Percentiles rank a stretch among this genome's conserved stretches.
Evolutionary conservation across 805 yeast genomes (phyloP).

Genomic region (Nakazawaea laoshanensis): DNA sequence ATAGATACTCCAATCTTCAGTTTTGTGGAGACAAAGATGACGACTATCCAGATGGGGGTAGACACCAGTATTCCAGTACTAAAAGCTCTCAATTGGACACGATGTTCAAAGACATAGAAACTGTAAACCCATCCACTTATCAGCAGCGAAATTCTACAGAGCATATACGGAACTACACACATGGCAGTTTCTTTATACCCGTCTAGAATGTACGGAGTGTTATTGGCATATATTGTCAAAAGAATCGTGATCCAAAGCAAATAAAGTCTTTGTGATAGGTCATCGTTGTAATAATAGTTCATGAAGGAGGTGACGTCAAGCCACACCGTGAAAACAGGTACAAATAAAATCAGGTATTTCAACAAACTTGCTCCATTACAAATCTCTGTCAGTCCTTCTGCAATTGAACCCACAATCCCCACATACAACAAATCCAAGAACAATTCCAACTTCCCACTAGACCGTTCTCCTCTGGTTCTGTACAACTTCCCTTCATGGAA

Average conservation of each 20-base stretch:
- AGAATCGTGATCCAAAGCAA: constrained; percentile 45
- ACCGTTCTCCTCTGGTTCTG: constrained; percentile 47
- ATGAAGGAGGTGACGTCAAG: constrained; percentile 54
- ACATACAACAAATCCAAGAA: constrained; percentile 58
- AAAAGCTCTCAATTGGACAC: constrained; percentile 39
- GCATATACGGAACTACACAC: constrained; percentile 38
- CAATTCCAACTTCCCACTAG: constrained; percentile 44
- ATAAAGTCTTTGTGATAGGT: constrained; percentile 42
- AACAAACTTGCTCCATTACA: constrained; percentile 39
- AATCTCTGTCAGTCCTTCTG: constrained; percentile 40
- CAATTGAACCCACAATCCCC: constrained; percentile 53
- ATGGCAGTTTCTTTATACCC: constrained; percentile 28
- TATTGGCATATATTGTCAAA: constrained; percentile 43
- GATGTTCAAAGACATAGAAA: constrained; percentile 38
- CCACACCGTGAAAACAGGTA: constrained; percentile 62
- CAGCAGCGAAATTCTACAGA: constrained; percentile 34
- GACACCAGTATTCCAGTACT: constrained; percentile 24
- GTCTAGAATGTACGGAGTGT: constrained; percentile 30
- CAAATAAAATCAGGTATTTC: constrained; percentile 39
- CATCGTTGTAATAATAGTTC: constrained; percentile 57
- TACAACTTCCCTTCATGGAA: constrained; percentile 48
- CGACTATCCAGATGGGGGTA: constrained; percentile 39
- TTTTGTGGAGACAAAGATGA: constrained; percentile 37
- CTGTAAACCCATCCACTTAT: constrained; percentile 28
- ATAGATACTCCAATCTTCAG: constrained; percentile 38